Conservation (phyloP, 73 alveolate genomes). For the Tetrahymena malaccensis region DNA sequence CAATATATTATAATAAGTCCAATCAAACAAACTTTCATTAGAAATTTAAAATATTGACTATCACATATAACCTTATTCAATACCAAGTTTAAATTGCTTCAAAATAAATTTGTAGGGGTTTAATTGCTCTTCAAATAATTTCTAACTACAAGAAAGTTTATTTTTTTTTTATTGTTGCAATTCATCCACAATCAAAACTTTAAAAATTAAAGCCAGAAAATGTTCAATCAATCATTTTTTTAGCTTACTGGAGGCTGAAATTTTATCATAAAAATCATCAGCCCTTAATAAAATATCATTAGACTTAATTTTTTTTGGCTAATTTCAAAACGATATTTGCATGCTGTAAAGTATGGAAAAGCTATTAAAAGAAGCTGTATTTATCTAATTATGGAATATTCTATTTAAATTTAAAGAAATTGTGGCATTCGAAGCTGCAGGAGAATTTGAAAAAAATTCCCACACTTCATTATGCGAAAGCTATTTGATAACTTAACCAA, state of each 20-base stretch:
- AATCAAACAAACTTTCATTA: not conserved
- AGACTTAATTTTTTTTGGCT: not conserved
- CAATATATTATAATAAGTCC: not conserved
- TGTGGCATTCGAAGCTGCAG: not conserved
- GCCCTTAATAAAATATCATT: not conserved
- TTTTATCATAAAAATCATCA: not conserved
- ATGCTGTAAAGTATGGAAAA: not conserved
- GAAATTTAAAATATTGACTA: not conserved
- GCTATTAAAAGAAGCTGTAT: not conserved
- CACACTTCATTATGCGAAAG: not conserved
- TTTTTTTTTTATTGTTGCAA: not conserved
- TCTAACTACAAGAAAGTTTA: not conserved
- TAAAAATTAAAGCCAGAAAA: not conserved
- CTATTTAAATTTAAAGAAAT: not conserved
- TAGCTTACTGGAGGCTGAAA: not conserved
- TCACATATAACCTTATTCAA: not conserved
- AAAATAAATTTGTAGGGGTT: not conserved
- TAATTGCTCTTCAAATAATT: not conserved
- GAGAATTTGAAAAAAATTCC: not conserved
- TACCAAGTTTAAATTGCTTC: not conserved
- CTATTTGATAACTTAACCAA: not conserved
- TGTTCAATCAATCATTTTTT: not conserved
- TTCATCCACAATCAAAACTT: not conserved
- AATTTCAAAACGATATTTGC: not conserved
- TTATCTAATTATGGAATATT: not conserved